Evolutionary conservation across 805 yeast species (phyloP).

Genomic region (Yueomyces sinensis): DNA sequence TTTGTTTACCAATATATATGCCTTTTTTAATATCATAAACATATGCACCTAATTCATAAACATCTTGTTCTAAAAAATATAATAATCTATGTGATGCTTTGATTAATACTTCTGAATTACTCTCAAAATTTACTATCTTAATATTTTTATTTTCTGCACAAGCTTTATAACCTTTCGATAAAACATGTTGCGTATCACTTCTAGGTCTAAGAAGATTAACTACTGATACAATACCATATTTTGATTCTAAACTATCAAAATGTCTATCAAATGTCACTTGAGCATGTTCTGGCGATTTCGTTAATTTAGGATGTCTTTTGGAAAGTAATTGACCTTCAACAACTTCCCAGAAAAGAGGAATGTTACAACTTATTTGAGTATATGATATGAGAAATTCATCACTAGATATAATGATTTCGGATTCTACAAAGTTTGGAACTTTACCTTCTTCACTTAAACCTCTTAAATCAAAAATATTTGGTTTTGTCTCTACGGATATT

Average conservation of each 20-base stretch:
- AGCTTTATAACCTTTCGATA: slow-evolving; percentile 46
- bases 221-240: slow-evolving; percentile 76
- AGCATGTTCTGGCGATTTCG: slow-evolving; percentile 69
- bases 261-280: slow-evolving; percentile 81
- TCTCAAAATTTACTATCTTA: slow-evolving; percentile 26
- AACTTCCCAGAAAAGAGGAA: slow-evolving; percentile 92
- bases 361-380: slow-evolving; percentile 79
- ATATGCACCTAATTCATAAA: slow-evolving; percentile 76
- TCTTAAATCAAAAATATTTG: slow-evolving; percentile 71
- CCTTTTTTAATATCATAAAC: slow-evolving; percentile 49
- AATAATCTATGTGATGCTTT: slow-evolving; percentile 29
- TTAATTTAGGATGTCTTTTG: slow-evolving; percentile 67
- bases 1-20: slow-evolving; percentile 63
- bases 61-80: slow-evolving; percentile 45
- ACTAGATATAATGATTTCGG: slow-evolving; percentile 62
- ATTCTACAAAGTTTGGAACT: slow-evolving; percentile 84
- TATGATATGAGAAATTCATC: slow-evolving; percentile 48
- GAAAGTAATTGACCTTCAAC: slow-evolving; percentile 53
- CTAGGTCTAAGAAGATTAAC: slow-evolving; percentile 61
- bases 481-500: slow-evolving; percentile 81
- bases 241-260: slow-evolving; percentile 52
- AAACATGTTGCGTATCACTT: slow-evolving; percentile 50
- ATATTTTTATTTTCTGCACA: slow-evolving; percentile 30
- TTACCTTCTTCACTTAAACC: slow-evolving; percentile 90
- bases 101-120: slow-evolving; percentile 25